These are phyloP conservation scores for Articulospora tetracladia DNA, from an alignment of 495 filamentous ascomycete species.

Conservation along the genomic window DNA sequence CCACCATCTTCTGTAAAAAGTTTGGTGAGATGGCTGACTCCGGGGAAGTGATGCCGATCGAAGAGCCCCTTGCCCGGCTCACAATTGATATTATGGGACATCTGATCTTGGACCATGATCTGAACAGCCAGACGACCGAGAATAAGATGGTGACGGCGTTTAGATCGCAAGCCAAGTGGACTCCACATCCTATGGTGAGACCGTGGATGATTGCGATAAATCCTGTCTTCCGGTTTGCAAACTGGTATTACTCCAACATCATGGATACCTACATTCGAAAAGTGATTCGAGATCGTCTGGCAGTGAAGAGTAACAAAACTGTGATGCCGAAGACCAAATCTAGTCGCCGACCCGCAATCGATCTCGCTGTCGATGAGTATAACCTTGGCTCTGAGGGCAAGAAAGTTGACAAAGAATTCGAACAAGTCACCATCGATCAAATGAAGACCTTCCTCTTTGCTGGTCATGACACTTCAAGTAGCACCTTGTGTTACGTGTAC, in stretches of 20 bases:
- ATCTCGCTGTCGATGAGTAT: slow-evolving; percentile 29
- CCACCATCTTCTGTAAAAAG: slow-evolving; percentile 27
- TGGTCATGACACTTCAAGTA: slow-evolving; percentile 36
- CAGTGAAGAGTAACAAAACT: neutral
- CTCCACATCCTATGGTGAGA: slow-evolving; percentile 16
- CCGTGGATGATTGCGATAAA: slow-evolving; percentile 20
- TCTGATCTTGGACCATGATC: slow-evolving; percentile 25
- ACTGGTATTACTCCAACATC: slow-evolving; percentile 26
- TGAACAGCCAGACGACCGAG: slow-evolving; percentile 29
- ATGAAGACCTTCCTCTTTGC: slow-evolving; percentile 39
- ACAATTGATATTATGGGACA: slow-evolving; percentile 61
- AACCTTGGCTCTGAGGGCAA: neutral
- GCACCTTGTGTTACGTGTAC: slow-evolving; percentile 29
- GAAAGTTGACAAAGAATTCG: slow-evolving; percentile 22
- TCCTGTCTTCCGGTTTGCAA: slow-evolving; percentile 18
- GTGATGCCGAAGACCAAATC: slow-evolving; percentile 1
- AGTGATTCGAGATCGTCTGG: slow-evolving; percentile 29
- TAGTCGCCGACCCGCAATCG: slow-evolving; percentile 22
- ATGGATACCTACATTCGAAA: slow-evolving; percentile 32
- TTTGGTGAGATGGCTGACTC: slow-evolving; percentile 26
- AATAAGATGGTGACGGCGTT: slow-evolving; percentile 33
- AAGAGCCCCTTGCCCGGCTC: slow-evolving; percentile 63
- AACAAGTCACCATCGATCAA: slow-evolving; percentile 23
- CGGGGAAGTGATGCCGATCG: slow-evolving; percentile 43
- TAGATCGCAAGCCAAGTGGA: slow-evolving; percentile 13